These are phyloP conservation scores for Apiospora koreana DNA, from an alignment of 2,329 filamentous ascomycete genomes.

Conservation along the genomic window DNA sequence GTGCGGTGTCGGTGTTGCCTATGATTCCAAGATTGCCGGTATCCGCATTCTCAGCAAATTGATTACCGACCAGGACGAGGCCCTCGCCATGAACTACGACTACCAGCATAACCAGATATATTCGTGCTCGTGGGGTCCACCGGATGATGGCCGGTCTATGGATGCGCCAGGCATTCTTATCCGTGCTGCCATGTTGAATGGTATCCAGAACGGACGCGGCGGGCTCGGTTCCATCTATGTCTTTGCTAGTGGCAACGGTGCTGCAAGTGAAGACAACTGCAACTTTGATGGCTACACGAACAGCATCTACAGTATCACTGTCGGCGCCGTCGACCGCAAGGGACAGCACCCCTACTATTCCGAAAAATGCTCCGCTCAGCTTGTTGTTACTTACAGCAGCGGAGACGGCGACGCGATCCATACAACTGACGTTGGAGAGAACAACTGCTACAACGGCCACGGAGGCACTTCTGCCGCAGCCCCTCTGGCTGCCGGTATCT, in stretches of 20 bases:
- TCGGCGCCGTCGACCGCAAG: constrained; percentile 86
- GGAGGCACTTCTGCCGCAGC: constrained; percentile 96
- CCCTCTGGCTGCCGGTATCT: constrained; percentile 87
- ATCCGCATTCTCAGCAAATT: constrained; percentile 90
- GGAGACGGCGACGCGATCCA: constrained; percentile 89
- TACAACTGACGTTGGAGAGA: constrained; percentile 88
- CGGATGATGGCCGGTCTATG: constrained; percentile 92
- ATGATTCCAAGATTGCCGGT: constrained; percentile 85
- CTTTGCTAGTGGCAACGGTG: constrained; percentile 95
- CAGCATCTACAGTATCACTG: constrained; percentile 97
- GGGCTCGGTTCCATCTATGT: constrained; percentile 92
- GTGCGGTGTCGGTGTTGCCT: constrained; percentile 94
- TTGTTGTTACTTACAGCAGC: constrained; percentile 96
- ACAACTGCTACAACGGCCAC: constrained; percentile 78
- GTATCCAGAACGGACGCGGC: constrained; percentile 81
- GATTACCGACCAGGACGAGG: constrained; percentile 91
- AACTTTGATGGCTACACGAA: constrained; percentile 99
- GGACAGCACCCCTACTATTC: constrained; percentile 95
- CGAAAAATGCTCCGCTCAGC: constrained; percentile 90
- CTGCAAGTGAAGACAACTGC: constrained; percentile 86
- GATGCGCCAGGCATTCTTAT: constrained; percentile 90
- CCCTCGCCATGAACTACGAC: constrained; percentile 87
- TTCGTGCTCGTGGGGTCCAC: constrained; percentile 97
- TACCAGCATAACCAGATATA: constrained; percentile 94
- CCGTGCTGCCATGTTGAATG: constrained; percentile 86